A percentile compares a stretch with the other conserved stretches of the same genome.
Conservation (phyloP, 176 grass and related monocot species). For the Ananas comosus region DNA sequence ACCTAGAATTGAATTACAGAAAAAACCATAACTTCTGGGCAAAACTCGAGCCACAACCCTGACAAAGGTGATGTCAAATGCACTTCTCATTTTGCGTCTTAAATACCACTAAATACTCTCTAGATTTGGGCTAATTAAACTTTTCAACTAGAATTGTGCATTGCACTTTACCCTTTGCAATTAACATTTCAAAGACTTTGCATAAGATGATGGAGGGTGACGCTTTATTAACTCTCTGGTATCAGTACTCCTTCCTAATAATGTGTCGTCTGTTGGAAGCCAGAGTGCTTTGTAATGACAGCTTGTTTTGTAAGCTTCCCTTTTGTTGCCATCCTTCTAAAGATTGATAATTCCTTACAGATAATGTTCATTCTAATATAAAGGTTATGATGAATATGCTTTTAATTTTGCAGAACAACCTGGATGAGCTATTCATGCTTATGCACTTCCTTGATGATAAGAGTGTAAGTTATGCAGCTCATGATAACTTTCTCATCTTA, state of each 20-base stretch:
- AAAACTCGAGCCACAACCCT: neutral
- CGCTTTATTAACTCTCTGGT: no score
- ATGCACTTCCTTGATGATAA: conserved; percentile 99
- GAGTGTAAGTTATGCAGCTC: conserved; percentile 46
- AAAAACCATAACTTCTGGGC: neutral
- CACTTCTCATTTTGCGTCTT: neutral
- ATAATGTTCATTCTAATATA: neutral
- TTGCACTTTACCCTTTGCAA: no score
- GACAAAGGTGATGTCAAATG: neutral
- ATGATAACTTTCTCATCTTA: conserved; percentile 13
- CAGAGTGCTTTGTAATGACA: no score
- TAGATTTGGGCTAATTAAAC: no score
- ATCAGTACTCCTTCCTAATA: neutral
- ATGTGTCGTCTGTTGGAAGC: neutral
- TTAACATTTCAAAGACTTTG: no score
- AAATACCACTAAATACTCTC: neutral
- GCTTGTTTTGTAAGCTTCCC: neutral
- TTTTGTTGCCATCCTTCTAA: neutral
- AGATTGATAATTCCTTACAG: neutral
- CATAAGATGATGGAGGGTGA: no score
- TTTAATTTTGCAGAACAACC: conserved; percentile 74
- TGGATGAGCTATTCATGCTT: conserved; percentile 99
- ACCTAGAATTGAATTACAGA: no score
- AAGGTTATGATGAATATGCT: neutral
- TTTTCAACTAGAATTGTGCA: no score